Conservation (phyloP, 2,329 filamentous ascomycete genomes). For the Curvularia lunata region DNA sequence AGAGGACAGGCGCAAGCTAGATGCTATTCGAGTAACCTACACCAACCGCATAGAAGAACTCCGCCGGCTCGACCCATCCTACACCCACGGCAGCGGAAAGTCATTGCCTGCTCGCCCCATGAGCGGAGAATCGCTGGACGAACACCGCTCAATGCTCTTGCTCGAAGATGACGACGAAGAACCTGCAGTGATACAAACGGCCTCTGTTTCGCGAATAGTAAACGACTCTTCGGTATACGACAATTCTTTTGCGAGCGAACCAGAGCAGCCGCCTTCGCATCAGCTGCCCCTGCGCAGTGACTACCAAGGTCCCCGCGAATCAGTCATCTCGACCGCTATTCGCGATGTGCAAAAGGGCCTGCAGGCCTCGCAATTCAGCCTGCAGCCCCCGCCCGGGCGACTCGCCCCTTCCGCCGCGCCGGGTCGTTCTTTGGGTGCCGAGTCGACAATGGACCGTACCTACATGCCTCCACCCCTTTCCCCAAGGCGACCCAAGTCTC, state of each 20-base stretch:
- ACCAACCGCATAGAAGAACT: slow-evolving; percentile 88
- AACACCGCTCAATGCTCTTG: slow-evolving; percentile 47
- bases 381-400: slow-evolving; percentile 46
- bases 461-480: slow-evolving; percentile 77
- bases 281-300: slow-evolving; percentile 46
- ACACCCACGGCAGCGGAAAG: slow-evolving; percentile 65
- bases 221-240: slow-evolving; percentile 49
- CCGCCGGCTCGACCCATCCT: slow-evolving; percentile 69
- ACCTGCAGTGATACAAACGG: slow-evolving; percentile 58
- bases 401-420: slow-evolving; percentile 25
- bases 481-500: slow-evolving; percentile 64
- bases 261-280: slow-evolving; percentile 29
- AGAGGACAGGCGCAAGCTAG: slow-evolving; percentile 87
- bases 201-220: slow-evolving; percentile 60
- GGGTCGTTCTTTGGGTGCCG: slow-evolving; percentile 35
- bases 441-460: slow-evolving; percentile 61
- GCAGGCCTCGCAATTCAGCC: slow-evolving; percentile 37
- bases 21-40: slow-evolving; percentile 91
- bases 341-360: slow-evolving; percentile 49
- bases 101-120: slow-evolving; percentile 74
- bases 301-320: slow-evolving; percentile 41
- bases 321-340: slow-evolving; percentile 51
- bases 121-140: slow-evolving; percentile 63
- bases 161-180: slow-evolving; percentile 46
- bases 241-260: slow-evolving; percentile 23